Evolutionary conservation across 1,284 basidiomycete genomes (phyloP), one percentile per base, ranked within the genome.

Genomic region (Apiotrichum sp.): DNA sequence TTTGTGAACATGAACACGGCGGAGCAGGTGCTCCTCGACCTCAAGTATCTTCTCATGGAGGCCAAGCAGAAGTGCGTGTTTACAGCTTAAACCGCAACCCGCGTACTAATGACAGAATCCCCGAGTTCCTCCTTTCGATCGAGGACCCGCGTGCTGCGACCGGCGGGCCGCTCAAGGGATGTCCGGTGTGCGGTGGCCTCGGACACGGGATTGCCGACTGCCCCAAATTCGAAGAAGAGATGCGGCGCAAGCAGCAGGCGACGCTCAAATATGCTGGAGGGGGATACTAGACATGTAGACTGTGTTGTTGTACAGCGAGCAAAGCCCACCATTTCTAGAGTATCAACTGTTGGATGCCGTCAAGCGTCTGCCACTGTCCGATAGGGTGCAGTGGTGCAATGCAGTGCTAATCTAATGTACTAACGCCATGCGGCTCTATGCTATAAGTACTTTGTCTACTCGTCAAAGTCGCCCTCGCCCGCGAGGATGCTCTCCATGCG

Each of bases 1-100:
- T 98, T 99, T 74, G 91, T 98, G 56, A 98, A 98, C 72, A 93
- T 93, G 86, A 90, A 89, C 68, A 96, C 93, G 2, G 82, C 87
- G 0, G 93, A 98, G 72, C 93, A 97, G 78, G 98, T 95, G 0
- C 78, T 98, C 47, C 77, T 98, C 59, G 96, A 99, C 80, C 79
- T 98, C 62, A 99, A 98, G 77, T 98, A 98, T 71, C 78, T 99
- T 50, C 78, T 98, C 51, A 88, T 96, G 81, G 96, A 99, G 75
- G 93, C 95, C 2, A 96, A 95, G 53, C 96, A 98, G 78, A 93
- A 93, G 89, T 88, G 58, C 52, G n/a, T n/a, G 9, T 14, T n/a
- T n/a, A 14, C 10, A n/a, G 9, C 32, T 33, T 56, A 40, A 50
- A n/a, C 41, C 49, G 41, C 36, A 13, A 38, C n/a, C n/a, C n/a